These are phyloP conservation scores for Solanum hybrid DNA, from an alignment of 305 asterid species.

Conservation along the genomic window DNA sequence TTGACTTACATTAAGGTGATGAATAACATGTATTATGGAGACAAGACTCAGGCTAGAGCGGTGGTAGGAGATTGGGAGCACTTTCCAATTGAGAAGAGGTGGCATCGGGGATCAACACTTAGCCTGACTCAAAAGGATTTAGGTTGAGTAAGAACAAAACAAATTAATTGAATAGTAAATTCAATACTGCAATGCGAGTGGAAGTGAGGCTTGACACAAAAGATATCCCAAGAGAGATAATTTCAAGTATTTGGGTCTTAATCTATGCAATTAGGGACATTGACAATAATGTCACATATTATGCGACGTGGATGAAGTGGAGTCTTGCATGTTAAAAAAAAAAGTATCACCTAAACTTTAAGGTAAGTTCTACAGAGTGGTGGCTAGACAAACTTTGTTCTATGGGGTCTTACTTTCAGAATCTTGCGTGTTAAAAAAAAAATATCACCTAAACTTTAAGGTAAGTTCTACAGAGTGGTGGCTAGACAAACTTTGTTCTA, in stretches of 20 bases:
- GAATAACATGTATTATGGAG: neutral
- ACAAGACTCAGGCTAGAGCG: neutral
- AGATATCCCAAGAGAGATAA: neutral
- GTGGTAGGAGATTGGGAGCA: neutral
- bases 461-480: neutral
- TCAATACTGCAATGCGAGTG: neutral
- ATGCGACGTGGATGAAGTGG: neutral
- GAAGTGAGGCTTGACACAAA: neutral
- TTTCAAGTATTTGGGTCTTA: neutral
- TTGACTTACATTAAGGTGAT: neutral
- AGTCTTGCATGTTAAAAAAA: neutral
- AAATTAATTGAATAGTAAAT: neutral
- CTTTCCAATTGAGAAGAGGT: neutral
- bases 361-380: neutral
- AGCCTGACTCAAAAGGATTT: neutral
- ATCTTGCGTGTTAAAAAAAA: neutral
- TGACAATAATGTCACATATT: neutral
- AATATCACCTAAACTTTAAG: neutral
- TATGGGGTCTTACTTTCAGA: neutral
- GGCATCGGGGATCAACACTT: neutral
- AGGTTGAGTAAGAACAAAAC: neutral
- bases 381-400: neutral
- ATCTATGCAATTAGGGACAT: neutral
- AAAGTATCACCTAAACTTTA: neutral
- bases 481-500: neutral